Evolutionary conservation across 2,329 filamentous ascomycete genomes (phyloP).

Genomic region (Fusarium sp.): DNA sequence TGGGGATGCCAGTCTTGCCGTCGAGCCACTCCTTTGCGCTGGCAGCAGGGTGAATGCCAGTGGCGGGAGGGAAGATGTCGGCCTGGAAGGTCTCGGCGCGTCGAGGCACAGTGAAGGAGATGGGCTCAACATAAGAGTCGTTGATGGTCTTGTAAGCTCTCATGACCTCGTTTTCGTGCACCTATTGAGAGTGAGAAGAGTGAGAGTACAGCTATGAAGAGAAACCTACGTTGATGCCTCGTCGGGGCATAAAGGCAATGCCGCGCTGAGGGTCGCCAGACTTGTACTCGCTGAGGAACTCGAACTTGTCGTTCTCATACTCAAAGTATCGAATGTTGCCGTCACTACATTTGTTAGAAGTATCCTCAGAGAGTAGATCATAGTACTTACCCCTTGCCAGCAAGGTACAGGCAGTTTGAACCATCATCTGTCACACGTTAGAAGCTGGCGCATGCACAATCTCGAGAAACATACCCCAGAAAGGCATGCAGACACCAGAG

Average conservation of each 20-base stretch:
- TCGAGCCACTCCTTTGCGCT: conserved; percentile 85
- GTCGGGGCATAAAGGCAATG: conserved; percentile 92
- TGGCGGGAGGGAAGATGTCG: conserved; percentile 93
- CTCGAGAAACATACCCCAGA: conserved; percentile 77
- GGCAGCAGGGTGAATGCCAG: conserved; percentile 83
- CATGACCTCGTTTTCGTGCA: conserved; percentile 97
- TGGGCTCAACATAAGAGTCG: conserved; percentile 92
- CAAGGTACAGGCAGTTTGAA: conserved; percentile 93
- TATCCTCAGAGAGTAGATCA: neutral
- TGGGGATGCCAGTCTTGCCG: conserved; percentile 85
- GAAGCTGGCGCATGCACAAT: conserved; percentile 6
- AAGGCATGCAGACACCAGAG: conserved; percentile 98
- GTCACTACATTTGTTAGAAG: conserved; percentile 69
- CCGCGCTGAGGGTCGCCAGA: conserved; percentile 95
- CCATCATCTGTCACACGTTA: conserved; percentile 76
- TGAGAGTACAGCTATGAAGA: neutral
- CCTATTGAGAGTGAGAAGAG: conserved; percentile 56
- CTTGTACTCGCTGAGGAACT: conserved; percentile 97
- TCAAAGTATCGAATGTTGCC: conserved; percentile 99
- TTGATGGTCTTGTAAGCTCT: conserved; percentile 97
- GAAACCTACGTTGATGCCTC: conserved; percentile 83
- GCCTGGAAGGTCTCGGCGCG: conserved; percentile 95
- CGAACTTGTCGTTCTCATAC: conserved; percentile 98
- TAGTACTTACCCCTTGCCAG: conserved; percentile 89
- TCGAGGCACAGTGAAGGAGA: conserved; percentile 96